Conservation (phyloP, 2,329 filamentous ascomycete species). For the Phyllosticta capitalensis region DNA sequence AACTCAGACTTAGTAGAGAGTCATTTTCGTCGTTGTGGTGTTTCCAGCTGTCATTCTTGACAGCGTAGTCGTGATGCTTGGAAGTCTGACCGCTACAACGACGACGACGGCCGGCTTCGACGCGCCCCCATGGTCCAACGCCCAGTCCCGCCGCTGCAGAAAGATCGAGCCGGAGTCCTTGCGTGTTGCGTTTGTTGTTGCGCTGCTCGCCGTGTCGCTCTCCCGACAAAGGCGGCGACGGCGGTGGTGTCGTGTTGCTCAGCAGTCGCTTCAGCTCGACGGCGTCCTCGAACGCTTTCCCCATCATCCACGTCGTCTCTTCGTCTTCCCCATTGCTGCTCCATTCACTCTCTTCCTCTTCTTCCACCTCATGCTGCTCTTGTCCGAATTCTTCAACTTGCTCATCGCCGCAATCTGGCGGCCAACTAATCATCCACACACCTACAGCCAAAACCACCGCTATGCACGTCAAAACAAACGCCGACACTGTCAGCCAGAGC, state of each 20-base stretch:
- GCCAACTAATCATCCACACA: neutral
- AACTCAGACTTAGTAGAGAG: neutral
- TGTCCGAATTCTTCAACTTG: too few species aligned
- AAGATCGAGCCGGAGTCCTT: neutral
- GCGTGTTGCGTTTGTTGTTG: neutral
- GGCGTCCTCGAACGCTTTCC: neutral
- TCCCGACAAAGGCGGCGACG: too few species aligned
- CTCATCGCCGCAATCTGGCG: neutral
- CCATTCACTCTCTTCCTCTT: neutral
- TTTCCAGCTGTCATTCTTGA: too few species aligned
- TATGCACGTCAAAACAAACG: neutral
- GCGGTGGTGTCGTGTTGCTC: neutral
- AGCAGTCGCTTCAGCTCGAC: neutral
- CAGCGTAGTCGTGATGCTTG: neutral
- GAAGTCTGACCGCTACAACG: too few species aligned
- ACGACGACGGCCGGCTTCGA: neutral
- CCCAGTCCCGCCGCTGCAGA: neutral
- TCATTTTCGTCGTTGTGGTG: neutral
- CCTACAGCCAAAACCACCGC: neutral
- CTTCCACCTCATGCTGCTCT: neutral
- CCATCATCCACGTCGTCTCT: neutral
- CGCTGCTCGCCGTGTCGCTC: neutral
- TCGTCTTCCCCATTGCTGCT: neutral
- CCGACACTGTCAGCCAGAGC: neutral
- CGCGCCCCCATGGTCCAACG: neutral